phyloP scores from a whole-genome alignment of 2,329 filamentous ascomycete genomes.

The Hymenoscyphus fraxineus region DNA sequence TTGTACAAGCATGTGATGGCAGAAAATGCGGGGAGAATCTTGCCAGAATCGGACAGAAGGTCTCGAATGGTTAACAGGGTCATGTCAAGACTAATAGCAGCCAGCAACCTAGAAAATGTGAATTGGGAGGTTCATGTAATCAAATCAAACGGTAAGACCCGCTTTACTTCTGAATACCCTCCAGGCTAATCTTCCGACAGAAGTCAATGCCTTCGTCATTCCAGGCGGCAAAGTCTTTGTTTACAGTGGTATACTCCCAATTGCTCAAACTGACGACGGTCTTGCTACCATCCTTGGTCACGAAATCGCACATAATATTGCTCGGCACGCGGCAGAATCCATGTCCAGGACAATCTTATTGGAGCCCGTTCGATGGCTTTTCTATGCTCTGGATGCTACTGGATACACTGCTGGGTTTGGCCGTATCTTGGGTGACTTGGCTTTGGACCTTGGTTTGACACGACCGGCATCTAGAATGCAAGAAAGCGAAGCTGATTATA shows the following conservation, averaged over 20 bases:
- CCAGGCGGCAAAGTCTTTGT: constrained; percentile 80
- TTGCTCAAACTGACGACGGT: constrained; percentile 63
- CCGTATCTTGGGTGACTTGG: constrained; percentile 23
- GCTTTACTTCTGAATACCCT: not conserved
- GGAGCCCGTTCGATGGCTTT: constrained; percentile 35
- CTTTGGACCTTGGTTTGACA: constrained; percentile 58
- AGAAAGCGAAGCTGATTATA: constrained; percentile 76
- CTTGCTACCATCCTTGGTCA: constrained; percentile 74
- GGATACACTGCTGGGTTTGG: constrained; percentile 27
- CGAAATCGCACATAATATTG: constrained; percentile 75
- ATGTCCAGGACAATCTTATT: constrained; percentile 42
- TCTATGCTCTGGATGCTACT: constrained; percentile 35
- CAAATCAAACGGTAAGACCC: constrained; percentile 51
- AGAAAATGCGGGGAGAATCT: constrained; percentile 48
- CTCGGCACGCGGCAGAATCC: constrained; percentile 64
- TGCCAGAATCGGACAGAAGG: constrained; percentile 58
- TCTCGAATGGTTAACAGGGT: constrained; percentile 57
- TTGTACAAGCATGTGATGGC: constrained; percentile 56
- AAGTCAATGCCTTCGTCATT: constrained; percentile 71
- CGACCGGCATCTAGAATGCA: constrained; percentile 67
- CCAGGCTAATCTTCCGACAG: constrained; percentile 12
- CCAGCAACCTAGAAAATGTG: constrained; percentile 54
- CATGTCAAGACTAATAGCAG: constrained; percentile 62
- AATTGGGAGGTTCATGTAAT: constrained; percentile 75
- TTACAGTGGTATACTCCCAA: constrained; percentile 66